Evolutionary conservation across 139 green algal species (phyloP), one percentile per base, ranked within the genome.

Genomic region (Chlorella sp.): DNA sequence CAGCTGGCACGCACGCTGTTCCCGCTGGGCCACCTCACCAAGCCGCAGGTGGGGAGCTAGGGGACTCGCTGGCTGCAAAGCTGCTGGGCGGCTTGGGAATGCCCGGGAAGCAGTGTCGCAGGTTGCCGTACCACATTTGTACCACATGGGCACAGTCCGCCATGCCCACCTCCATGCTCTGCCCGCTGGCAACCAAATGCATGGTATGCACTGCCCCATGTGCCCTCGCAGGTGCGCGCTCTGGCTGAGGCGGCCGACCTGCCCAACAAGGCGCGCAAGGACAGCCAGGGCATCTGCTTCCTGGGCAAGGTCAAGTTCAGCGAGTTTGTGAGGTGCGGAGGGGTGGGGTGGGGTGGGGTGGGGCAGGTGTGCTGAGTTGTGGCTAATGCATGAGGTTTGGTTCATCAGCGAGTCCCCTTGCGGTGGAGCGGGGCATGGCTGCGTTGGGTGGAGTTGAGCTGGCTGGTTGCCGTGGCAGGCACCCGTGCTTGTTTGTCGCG

Each of bases 261-360:
- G 56, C 95, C 97, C 54, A 99, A 95, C 79, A 86, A 93, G 82
- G 85, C 85, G 22, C 91, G 97, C 43, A 97, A 96, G 83, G 97
- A 99, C 91, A 96, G 91, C 87, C 97, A 99, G 89, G 97, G 97
- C 62, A 99, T 99, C 73, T 99, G 97, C 91, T 99, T 99, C 86
- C 91, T 99, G 46, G 97, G 97, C 54, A 99, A 99, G 84, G 97
- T 99, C 2, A 92, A 91, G 82, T 98, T 98, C 84, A 84, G 32
- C 75, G 96, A 98, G 86, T 98, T 99, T 93, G 92, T 99, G 24
- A 65, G 41, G 77, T 83, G 77, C 13, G 56, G 43, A 65, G 22
- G 11, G 6, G 67, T 8, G 9, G 44, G 74, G n/a, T n/a, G n/a
- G n/a, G n/a, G n/a, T n/a, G n/a, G n/a, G n/a, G n/a, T n/a, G n/a